A percentile compares a stretch with the other conserved stretches of the same genome.
Evolutionary conservation across 2,329 filamentous ascomycete species (phyloP).

Genomic region (Penicillium concentricum): DNA sequence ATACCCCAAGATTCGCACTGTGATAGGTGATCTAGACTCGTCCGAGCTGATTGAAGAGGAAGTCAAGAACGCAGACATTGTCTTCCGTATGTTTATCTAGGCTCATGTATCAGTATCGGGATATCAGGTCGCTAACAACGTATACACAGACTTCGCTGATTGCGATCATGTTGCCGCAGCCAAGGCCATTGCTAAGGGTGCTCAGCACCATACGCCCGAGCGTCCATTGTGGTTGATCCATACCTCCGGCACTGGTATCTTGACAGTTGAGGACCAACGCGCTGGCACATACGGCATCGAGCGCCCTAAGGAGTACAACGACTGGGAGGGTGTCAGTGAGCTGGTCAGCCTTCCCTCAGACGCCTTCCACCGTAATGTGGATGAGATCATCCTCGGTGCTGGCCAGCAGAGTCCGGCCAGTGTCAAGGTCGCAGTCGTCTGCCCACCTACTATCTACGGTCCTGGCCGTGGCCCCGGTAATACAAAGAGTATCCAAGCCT

Average conservation of each 20-base stretch:
- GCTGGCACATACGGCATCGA: constrained; percentile 40
- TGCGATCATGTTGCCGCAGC: constrained; percentile 46
- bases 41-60: constrained; percentile 42
- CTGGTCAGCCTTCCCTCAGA: constrained; percentile 42
- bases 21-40: constrained; percentile 46
- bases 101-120: no score
- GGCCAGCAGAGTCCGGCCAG: constrained; percentile 26
- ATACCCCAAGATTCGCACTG: constrained; percentile 44
- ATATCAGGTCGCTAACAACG: neutral
- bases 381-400: constrained; percentile 39
- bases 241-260: constrained; percentile 46
- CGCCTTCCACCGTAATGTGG: constrained; percentile 42
- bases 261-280: constrained; percentile 44
- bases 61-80: constrained; percentile 48
- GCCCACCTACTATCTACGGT: constrained; percentile 45
- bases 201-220: constrained; percentile 34
- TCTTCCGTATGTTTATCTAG: constrained; percentile 40
- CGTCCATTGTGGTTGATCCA: constrained; percentile 45
- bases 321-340: constrained; percentile 46
- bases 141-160: constrained; percentile 39
- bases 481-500: constrained; percentile 43
- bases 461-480: constrained; percentile 38
- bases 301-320: constrained; percentile 46
- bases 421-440: constrained; percentile 41
- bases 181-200: constrained; percentile 43